Conservation (phyloP, 2,329 filamentous ascomycete species). For the Fusarium napiforme region DNA sequence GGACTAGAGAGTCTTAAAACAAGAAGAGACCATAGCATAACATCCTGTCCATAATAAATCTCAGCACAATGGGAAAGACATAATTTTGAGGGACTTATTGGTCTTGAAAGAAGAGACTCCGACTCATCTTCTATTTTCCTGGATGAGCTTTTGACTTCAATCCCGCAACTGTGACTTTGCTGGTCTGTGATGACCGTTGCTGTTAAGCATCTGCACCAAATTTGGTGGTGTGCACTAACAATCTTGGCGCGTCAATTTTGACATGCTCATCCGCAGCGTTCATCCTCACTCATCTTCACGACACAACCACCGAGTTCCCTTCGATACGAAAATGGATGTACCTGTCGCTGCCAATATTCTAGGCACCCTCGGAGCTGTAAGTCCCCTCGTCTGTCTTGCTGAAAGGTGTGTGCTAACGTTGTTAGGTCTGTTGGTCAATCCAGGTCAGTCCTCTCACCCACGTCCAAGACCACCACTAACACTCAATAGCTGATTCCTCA, state of each 20-base stretch:
- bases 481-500: slow-evolving; percentile 70
- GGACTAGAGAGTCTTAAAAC: neutral
- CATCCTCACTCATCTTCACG: neutral
- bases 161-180: neutral
- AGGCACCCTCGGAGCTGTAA: slow-evolving; percentile 68
- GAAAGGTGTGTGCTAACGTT: neutral
- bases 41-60: too few species aligned
- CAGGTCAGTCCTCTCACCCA: slow-evolving; percentile 56
- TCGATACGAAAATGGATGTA: slow-evolving; percentile 57
- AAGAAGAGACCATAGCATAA: too few species aligned
- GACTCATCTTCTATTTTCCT: neutral
- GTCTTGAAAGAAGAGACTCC: neutral
- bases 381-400: slow-evolving; percentile 4
- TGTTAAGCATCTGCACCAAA: slow-evolving; percentile 18
- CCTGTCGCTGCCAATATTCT: slow-evolving; percentile 67
- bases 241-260: slow-evolving; percentile 1
- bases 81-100: neutral
- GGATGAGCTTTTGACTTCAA: neutral
- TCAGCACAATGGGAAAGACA: too few species aligned
- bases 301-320: rapidly evolving
- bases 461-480: neutral
- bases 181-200: neutral
- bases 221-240: slow-evolving; percentile 4
- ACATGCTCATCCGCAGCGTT: neutral
- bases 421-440: slow-evolving; percentile 70